phyloP scores from a whole-genome alignment of 495 filamentous ascomycete species.

The Achaetomiella virescens region DNA sequence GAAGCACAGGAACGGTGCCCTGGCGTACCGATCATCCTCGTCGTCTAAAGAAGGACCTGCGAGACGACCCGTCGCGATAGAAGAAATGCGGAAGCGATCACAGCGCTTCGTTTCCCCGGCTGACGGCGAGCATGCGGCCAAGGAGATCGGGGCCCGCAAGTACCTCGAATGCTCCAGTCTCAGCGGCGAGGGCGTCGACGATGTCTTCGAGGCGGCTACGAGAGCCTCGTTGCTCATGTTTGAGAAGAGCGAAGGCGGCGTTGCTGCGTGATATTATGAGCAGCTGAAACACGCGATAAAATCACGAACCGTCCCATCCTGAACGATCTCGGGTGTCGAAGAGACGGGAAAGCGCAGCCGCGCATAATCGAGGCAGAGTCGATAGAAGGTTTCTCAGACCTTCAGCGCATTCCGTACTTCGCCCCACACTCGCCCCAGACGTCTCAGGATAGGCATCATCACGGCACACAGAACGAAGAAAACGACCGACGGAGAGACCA shows the following conservation, averaged over 20 bases:
- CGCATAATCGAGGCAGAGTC: background rate
- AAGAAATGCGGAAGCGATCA: constrained; percentile 96
- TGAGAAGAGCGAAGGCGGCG: constrained; percentile 73
- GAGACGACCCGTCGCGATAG: constrained; percentile 89
- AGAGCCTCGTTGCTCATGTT: constrained; percentile 88
- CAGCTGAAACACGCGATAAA: background rate
- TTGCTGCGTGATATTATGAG: constrained; percentile 91
- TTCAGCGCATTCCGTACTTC: too few relatives aligned
- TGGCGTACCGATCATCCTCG: constrained; percentile 88
- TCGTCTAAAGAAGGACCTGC: constrained; percentile 95
- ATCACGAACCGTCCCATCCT: background rate
- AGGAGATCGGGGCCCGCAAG: constrained; percentile 84
- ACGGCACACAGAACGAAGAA: background rate
- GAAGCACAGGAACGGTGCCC: constrained; percentile 95
- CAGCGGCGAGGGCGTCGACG: constrained; percentile 96
- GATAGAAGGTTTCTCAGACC: too few relatives aligned
- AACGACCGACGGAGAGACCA: background rate
- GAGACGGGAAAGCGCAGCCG: too few relatives aligned
- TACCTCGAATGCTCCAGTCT: constrained; percentile 96
- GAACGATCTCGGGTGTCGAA: background rate
- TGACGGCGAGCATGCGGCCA: constrained; percentile 72
- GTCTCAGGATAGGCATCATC: background rate
- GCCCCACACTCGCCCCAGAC: background rate
- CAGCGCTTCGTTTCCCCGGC: constrained; percentile 74
- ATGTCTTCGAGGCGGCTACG: constrained; percentile 97